Percentiles rank a stretch among this genome's conserved stretches.
These are phyloP conservation scores for Hypsizygus ulmarius DNA, from an alignment of 1,284 basidiomycete species.

Conservation along the genomic window DNA sequence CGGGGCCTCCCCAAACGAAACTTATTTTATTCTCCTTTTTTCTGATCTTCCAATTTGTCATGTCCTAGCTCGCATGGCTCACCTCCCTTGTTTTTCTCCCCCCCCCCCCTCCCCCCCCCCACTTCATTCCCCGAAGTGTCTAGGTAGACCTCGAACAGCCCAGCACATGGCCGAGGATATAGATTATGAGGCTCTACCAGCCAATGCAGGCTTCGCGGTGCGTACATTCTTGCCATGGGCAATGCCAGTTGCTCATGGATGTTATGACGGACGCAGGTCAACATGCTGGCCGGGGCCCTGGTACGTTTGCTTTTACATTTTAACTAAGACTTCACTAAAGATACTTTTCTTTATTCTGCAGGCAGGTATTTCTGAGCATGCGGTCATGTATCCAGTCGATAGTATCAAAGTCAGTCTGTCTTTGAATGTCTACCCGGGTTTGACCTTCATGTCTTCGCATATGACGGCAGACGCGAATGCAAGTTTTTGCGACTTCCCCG, in stretches of 20 bases:
- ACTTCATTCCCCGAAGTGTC: constrained; percentile 3
- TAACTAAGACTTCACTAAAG: background rate
- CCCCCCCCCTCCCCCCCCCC: no score
- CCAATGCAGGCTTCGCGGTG: constrained; percentile 74
- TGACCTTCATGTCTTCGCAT: background rate
- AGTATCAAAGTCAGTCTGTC: constrained; percentile 80
- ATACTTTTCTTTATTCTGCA: constrained; percentile 29
- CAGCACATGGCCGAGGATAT: constrained; percentile 55
- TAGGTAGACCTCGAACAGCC: background rate
- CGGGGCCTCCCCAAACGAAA: no score
- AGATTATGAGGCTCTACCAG: constrained; percentile 75
- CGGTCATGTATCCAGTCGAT: constrained; percentile 98
- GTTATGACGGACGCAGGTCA: constrained; percentile 54
- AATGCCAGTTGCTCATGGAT: background rate
- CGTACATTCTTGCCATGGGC: constrained; percentile 25
- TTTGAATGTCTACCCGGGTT: no score
- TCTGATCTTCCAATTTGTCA: no score
- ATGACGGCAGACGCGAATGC: constrained; percentile 90
- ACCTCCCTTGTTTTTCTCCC: no score
- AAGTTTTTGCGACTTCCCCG: constrained; percentile 86
- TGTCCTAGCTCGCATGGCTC: no score
- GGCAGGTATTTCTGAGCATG: constrained; percentile 99
- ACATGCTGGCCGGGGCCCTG: constrained; percentile 96
- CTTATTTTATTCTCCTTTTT: no score
- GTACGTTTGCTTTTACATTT: constrained; percentile 47